phyloP scores from a whole-genome alignment of 768 basidiomycete genomes.

The Ramaria rubella region DNA sequence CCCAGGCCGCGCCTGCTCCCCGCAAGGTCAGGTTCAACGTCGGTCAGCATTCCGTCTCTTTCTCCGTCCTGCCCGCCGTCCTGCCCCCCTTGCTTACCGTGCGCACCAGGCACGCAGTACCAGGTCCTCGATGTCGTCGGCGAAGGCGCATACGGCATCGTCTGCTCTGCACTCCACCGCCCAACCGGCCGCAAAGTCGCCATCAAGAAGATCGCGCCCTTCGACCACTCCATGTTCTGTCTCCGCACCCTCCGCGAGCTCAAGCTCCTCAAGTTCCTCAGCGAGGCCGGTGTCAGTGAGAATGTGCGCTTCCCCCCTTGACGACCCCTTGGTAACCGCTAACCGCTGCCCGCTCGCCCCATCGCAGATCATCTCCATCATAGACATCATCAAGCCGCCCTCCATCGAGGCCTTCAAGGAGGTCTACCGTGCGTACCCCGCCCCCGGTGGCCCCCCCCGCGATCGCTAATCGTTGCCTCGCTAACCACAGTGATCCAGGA shows the following conservation, averaged over 20 bases:
- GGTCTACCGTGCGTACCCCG: conserved; percentile 51
- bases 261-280: conserved; percentile 85
- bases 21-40: conserved; percentile 88
- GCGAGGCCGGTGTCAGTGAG: conserved; percentile 57
- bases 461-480: neutral
- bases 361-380: conserved; percentile 86
- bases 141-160: conserved; percentile 93
- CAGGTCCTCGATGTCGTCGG: conserved; percentile 80
- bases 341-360: conserved; percentile 5
- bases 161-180: conserved; percentile 76
- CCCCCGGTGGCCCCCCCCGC: neutral
- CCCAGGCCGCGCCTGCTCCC: conserved; percentile 49
- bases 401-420: conserved; percentile 76
- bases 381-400: conserved; percentile 85
- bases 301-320: conserved; percentile 43
- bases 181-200: conserved; percentile 82
- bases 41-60: conserved; percentile 34
- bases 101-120: conserved; percentile 35
- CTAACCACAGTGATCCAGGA: conserved; percentile 22
- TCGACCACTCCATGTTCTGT: conserved; percentile 95
- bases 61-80: neutral
- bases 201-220: conserved; percentile 94
- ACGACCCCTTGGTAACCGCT: neutral
- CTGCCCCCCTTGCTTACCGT: neutral
- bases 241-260: conserved; percentile 81